These are phyloP conservation scores for Penicillium canariense DNA, from an alignment of 495 filamentous ascomycete genomes.

Conservation along the genomic window DNA sequence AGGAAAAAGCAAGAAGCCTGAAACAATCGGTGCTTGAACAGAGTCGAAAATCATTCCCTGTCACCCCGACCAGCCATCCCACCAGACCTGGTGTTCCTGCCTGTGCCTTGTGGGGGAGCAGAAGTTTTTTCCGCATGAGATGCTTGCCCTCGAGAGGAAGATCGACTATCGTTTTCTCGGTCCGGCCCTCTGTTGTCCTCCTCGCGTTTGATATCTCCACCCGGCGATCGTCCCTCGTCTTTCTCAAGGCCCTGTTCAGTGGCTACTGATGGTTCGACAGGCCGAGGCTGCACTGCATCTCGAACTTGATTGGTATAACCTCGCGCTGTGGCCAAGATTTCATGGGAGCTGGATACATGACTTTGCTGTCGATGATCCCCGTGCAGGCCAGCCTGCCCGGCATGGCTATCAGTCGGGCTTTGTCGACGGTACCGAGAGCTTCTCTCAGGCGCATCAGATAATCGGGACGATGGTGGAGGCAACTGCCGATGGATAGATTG, in stretches of 20 bases:
- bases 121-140: neutral
- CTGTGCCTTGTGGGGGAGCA: neutral
- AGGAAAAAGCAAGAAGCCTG: neutral
- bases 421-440: neutral
- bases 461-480: conserved; percentile 1
- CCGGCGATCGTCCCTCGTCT: neutral
- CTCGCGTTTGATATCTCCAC: neutral
- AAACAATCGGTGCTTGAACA: neutral
- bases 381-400: neutral
- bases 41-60: neutral
- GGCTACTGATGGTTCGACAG: neutral
- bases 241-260: neutral
- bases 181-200: neutral
- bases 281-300: neutral
- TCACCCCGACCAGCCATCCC: neutral
- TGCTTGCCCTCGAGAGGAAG: neutral
- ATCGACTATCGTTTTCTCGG: neutral
- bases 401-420: neutral
- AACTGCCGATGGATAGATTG: neutral
- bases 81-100: neutral
- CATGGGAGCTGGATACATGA: neutral
- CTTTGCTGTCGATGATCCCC: neutral
- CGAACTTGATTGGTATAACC: neutral
- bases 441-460: neutral
- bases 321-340: neutral